Base-by-base conservation (phyloP, 805 yeast species). In the Sugiyamaella qingdaonensis region DNA sequence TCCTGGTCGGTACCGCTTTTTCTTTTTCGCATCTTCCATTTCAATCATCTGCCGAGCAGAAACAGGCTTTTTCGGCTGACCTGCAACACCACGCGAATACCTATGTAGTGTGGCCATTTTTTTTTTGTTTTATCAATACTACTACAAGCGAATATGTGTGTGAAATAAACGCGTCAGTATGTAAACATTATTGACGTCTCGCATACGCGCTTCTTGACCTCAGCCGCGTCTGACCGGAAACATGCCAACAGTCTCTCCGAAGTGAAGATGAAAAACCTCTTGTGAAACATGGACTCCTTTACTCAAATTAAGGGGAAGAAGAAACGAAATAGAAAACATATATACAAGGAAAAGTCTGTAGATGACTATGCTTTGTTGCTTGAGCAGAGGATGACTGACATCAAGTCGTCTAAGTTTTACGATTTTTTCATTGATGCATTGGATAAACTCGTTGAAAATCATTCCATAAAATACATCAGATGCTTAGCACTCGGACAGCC, bases 1-100 rank as follows among this genome's bases (percentile, higher is more conserved):
- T 84, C 96, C 96, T 77, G 96, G 95, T 87, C 86, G 86, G 80
- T 88, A 88, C 86, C 96, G 49, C 37, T 48, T 44, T 44, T 55
- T 54, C 54, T 45, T 54, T 14, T 16, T n/a, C 19, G 19, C 4
- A 35, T 19, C 34, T 33, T 10, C 35, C 33, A 13, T 10, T 18
- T 32, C 43, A 5, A 34, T 14, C n/a, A 4, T 34, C 5, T 14
- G 9, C n/a, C 37, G 37, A 34, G 16, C 37, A 34, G 16, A 13
- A 34, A 5, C 16, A n/a, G 37, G 10, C 8, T 34, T 34, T n/a
- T 13, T 13, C 10, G 37, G 37, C 29, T 24, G 29, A 7, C 29
- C 29, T 24, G 29, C 29, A 3, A 24, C 29, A 24, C 29, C 29
- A 24, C 29, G 7, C 7, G 7, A 24, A 24, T 3, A 24, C 29